Evolutionary conservation across 108 stramenopile species (phyloP).

Genomic region (Cyclotella kingstonii): DNA sequence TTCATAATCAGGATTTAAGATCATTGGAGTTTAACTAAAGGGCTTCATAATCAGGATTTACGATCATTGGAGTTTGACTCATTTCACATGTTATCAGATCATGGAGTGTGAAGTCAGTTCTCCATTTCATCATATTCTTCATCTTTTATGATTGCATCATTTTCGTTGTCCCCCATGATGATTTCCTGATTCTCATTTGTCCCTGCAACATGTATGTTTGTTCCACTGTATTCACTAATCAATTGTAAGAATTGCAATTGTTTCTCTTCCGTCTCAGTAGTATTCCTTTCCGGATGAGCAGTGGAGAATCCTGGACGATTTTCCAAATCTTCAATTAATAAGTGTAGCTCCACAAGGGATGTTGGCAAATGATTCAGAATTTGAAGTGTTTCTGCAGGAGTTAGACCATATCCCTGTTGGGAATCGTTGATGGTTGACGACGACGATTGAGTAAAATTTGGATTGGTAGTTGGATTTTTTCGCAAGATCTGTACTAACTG

Average conservation of each 20-base stretch:
- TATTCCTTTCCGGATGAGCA: slow-evolving; percentile 8
- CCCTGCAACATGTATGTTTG: slow-evolving; percentile 8
- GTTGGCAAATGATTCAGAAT: slow-evolving; percentile 80
- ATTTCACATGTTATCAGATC: no score
- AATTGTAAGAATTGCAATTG: slow-evolving; percentile 60
- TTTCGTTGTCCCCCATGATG: neutral
- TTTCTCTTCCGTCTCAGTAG: slow-evolving; percentile 55
- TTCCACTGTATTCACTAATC: slow-evolving; percentile 52
- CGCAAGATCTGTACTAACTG: slow-evolving; percentile 31
- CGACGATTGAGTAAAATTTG: slow-evolving; percentile 1
- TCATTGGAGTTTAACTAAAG: no score
- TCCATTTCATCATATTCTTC: no score
- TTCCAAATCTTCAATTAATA: slow-evolving; percentile 78
- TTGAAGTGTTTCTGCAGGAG: slow-evolving; percentile 78
- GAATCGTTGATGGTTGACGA: neutral
- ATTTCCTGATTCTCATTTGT: slow-evolving; percentile 7
- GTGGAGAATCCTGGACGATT: slow-evolving; percentile 13
- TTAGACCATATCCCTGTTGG: slow-evolving; percentile 57
- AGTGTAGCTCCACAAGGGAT: slow-evolving; percentile 74
- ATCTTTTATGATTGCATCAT: no score
- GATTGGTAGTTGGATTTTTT: neutral
- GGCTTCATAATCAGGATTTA: no score
- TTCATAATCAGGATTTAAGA: no score
- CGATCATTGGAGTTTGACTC: no score
- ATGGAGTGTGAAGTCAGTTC: no score